Evolutionary conservation across 306 rosid genomes (phyloP), one percentile per base, ranked within the genome.

Genomic region (Sicyos edulis): DNA sequence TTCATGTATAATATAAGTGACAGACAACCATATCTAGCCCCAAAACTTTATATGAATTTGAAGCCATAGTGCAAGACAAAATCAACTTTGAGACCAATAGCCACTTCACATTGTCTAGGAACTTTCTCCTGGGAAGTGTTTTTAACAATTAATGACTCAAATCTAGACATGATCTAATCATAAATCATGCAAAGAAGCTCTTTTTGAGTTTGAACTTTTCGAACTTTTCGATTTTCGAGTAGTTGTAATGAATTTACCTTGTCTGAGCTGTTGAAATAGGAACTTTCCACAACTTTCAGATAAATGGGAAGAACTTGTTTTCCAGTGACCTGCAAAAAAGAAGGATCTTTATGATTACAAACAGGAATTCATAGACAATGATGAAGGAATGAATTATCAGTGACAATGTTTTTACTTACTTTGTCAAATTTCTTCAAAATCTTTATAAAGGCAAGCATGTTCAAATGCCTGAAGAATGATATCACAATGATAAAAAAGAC

Each of bases 381-480:
- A 40, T 75, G 64, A 51, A 62, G 34, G 19, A 44, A 45, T 53
- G 60, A 26, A 29, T 58, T 58, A 13, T 56, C 52, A 58, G 76
- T 73, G 77, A 59, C 4, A 16, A 54, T 70, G 51, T 70, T 77
- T 44, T 26, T 73, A 73, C 85, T 86, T 80, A 87, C 99, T 87
- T 95, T 95, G 86, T 89, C 99, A 76, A 91, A 91, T 84, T 95
- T 95, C 89, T 95, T 95, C 78, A 95, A 78, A 61, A 95, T 95
- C 90, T 95, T 95, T 49, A 86, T 76, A 73, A 95, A 91, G 70
- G 97, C 99, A 76, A 89, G 97, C 86, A 91, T 74, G 82, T 95
- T 95, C 85, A 95, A 83, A 87, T 84, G 87, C 97, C 99, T 93
- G 86, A 68, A 85, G 76, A 54, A 55, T 70, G 74, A 58, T 54